Base-by-base conservation (phyloP, 2,329 filamentous ascomycete species). In the Alternaria gansuensis region DNA sequence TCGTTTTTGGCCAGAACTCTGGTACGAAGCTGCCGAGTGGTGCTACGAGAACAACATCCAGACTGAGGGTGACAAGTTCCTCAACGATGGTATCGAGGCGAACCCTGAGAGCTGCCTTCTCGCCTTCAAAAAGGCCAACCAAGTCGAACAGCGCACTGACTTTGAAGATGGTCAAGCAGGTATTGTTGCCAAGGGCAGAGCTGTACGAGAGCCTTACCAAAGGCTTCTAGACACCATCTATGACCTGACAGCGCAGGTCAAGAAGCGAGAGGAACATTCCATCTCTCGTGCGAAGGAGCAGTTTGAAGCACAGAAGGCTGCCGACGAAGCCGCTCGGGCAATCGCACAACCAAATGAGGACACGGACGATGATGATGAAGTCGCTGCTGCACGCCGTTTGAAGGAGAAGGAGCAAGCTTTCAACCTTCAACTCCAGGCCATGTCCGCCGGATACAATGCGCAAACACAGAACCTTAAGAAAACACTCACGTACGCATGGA, bases 81-180 rank as follows among this genome's bases (percentile, higher is more conserved):
- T 99, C 24, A 84, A 87, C 23, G 88, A 95, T 62, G 95, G 95
- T 33, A 89, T 96, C 57, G 85, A 87, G 28, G 93, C 93, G 2
- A 99, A 98, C 74, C 93, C 95, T 0, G 95, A 99, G 79, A 97
- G 92, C 72, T 93, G 93, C 57, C 81, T 99, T 54, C 83, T 99
- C 34, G 91, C 93, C 0, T 90, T 99, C 72, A 96, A 92, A 78
- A 90, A 92, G 69, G 93, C 91, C 5, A 94, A 98, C 75, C 88
- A 92, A 45, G 85, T 97, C 55, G 95, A 99, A 77, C 84, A 88
- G 13, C 90, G 88, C 4, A 89, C 91, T 24, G 85, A 90, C 4
- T 87, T 87, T 28, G 91, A 92, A 56, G 93, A 97, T 72, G 88
- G 86, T 14, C 90, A 93, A 62, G 87, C 90, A 13, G 85, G 86